These are phyloP conservation scores for Apodospora peruviana DNA, from an alignment of 495 filamentous ascomycete species.

Conservation along the genomic window DNA sequence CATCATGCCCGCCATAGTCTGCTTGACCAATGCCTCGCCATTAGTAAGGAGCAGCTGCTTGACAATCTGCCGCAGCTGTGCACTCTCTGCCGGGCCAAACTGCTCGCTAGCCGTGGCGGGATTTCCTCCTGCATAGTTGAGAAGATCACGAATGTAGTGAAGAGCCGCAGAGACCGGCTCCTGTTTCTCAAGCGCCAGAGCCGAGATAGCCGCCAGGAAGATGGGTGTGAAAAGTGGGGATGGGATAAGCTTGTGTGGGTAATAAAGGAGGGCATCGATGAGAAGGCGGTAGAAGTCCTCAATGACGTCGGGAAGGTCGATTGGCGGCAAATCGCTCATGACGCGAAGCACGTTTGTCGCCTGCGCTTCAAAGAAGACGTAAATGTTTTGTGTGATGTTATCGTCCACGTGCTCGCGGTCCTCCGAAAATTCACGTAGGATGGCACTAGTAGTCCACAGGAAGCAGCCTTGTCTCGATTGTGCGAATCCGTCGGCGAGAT, in stretches of 20 bases:
- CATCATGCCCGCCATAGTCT: constrained; percentile 95
- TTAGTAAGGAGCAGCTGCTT: constrained; percentile 63
- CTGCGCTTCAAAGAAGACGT: constrained; percentile 91
- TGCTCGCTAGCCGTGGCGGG: constrained; percentile 66
- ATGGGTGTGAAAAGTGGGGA: constrained; percentile 74
- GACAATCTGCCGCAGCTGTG: constrained; percentile 64
- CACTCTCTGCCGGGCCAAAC: constrained; percentile 34
- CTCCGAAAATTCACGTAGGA: constrained; percentile 90
- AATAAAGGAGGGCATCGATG: constrained; percentile 85
- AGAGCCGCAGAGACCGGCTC: constrained; percentile 87
- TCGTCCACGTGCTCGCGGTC: constrained; percentile 79
- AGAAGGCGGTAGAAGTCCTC: constrained; percentile 97
- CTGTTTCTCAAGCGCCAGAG: constrained; percentile 80
- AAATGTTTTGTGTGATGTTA: constrained; percentile 81
- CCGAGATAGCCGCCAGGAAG: constrained; percentile 78
- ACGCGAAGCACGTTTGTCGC: constrained; percentile 78
- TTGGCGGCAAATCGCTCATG: constrained; percentile 78
- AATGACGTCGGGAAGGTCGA: constrained; percentile 92
- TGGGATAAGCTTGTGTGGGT: constrained; percentile 72
- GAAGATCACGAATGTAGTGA: constrained; percentile 88
- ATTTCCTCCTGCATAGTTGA: constrained; percentile 77
- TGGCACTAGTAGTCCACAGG: constrained; percentile 92
- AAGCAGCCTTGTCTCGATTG: constrained; percentile 91
- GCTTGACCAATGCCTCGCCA: constrained; percentile 75
- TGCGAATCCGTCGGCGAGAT: constrained; percentile 77